Percentiles rank a stretch among this genome's conserved stretches.
Conservation (phyloP, 768 basidiomycete species). For the Termitomyces sp. region DNA sequence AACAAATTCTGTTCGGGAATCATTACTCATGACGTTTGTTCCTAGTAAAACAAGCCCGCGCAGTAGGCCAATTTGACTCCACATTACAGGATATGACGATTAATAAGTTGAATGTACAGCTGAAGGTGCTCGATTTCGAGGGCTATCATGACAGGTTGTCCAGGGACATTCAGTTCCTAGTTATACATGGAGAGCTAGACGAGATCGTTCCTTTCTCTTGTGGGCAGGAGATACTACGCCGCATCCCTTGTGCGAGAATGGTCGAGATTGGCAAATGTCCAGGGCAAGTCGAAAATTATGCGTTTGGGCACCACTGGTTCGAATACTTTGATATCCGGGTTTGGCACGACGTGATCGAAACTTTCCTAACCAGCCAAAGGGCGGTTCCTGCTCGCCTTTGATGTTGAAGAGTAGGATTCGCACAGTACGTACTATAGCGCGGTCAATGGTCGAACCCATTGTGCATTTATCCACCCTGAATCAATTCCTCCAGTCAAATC, state of each 20-base stretch:
- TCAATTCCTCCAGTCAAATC: not conserved
- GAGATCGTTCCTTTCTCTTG: conserved; percentile 31
- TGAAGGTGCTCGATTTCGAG: conserved; percentile 24
- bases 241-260: conserved; percentile 31
- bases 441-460: conserved; percentile 37
- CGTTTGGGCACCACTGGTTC: conserved; percentile 41
- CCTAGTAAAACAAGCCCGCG: conserved; percentile 27
- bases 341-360: conserved; percentile 34
- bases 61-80: conserved; percentile 19
- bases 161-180: conserved; percentile 24
- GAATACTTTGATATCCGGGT: conserved; percentile 40
- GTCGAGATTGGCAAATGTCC: conserved; percentile 26
- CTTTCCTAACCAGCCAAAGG: conserved; percentile 21
- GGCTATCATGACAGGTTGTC: conserved; percentile 28
- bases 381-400: conserved; percentile 6
- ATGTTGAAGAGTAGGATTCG: not conserved
- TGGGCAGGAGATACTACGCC: conserved; percentile 27
- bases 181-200: conserved; percentile 39
- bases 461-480: conserved; percentile 37
- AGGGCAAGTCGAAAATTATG: conserved; percentile 30
- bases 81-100: not conserved
- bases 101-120: conserved; percentile 10
- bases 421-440: conserved; percentile 16
- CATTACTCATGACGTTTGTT: not conserved
- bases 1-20: not conserved